Base-by-base conservation (phyloP, 2,329 filamentous ascomycete species). In the Diplodia sapinea region DNA sequence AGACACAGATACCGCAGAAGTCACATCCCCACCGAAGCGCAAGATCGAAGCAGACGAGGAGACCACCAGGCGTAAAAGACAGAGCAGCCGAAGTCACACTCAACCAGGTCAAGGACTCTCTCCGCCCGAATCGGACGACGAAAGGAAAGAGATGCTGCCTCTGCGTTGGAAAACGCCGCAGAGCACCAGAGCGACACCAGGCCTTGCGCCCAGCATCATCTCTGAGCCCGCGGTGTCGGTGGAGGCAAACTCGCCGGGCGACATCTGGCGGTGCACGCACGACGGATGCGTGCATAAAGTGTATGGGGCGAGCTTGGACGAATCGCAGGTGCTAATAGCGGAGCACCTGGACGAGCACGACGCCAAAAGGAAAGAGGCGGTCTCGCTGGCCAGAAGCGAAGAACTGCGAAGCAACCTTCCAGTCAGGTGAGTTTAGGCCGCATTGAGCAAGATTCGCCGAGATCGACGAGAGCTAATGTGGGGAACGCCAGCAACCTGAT, bases 181-280 rank as follows among this genome's bases (percentile, higher is more conserved):
- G 50, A 50, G 29, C 61, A n/a, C 23, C 8, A 51, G 33, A 15
- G 40, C 29, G 6, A 68, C 56, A 17, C 49, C 56, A 4, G 26
- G 33, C 20, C 62, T 43, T 23, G 17, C 17, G 4, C 65, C 65
- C 9, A 43, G 31, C 36, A 63, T 70, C 31, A 38, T 54, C 1
- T 66, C 69, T 8, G 72, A 72, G 49, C 40, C 71, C 9, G 68
- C 69, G 20, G 31, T 55, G 12, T 74, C 75, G 0, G 76, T 75
- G 68, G 70, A 73, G 49, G 64, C 79, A 2, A 79, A 82, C 40
- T 88, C 86, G 0, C 85, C 87, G 0, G 83, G 87, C 68, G 85
- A 89, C 65, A 87, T 87, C 0, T 93, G 90, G 89, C 81, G 80
- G 1, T 93, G 90, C 72, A 84, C 85, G 4, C 83, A 89, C 69